Conservation (phyloP, 208 protist genomes). For the Trypanosoma conorhini region DNA sequence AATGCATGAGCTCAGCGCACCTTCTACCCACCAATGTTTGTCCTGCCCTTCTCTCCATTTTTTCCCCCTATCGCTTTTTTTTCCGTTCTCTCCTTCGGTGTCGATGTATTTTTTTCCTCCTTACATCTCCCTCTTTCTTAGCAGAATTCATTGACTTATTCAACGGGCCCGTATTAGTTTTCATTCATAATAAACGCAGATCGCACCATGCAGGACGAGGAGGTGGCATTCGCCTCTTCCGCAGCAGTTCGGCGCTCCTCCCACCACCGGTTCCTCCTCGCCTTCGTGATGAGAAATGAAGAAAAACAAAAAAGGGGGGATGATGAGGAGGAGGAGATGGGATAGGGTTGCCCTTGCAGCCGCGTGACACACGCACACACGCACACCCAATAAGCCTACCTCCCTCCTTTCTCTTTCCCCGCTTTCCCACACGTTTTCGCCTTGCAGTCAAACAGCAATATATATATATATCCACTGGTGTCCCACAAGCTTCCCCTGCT, state of each 20-base stretch:
- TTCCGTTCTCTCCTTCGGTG: slow-evolving; percentile 13
- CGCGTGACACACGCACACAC: neutral
- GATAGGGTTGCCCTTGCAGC: neutral
- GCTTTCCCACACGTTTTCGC: neutral
- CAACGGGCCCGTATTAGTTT: neutral
- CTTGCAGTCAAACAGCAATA: neutral
- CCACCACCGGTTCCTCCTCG: neutral
- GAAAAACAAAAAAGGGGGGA: too few relatives aligned
- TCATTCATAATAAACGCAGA: neutral
- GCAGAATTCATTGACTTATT: neutral
- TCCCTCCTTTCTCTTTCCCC: neutral
- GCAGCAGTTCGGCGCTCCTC: neutral
- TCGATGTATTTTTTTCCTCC: neutral
- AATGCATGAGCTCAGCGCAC: neutral
- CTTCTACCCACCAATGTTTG: neutral
- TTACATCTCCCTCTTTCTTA: neutral
- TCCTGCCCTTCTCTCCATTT: slow-evolving; percentile 7
- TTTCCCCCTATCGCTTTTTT: neutral
- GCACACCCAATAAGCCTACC: too few relatives aligned
- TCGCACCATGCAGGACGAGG: neutral
- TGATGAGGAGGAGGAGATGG: too few relatives aligned
- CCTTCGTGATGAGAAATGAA: too few relatives aligned
- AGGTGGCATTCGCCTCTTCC: neutral
- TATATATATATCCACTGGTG: neutral
- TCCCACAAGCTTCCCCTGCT: too few relatives aligned